Evolutionary conservation across 192 early-diverging fungal genomes (phyloP), one percentile per base, ranked within the genome.

Genomic region (Backusella sp.): DNA sequence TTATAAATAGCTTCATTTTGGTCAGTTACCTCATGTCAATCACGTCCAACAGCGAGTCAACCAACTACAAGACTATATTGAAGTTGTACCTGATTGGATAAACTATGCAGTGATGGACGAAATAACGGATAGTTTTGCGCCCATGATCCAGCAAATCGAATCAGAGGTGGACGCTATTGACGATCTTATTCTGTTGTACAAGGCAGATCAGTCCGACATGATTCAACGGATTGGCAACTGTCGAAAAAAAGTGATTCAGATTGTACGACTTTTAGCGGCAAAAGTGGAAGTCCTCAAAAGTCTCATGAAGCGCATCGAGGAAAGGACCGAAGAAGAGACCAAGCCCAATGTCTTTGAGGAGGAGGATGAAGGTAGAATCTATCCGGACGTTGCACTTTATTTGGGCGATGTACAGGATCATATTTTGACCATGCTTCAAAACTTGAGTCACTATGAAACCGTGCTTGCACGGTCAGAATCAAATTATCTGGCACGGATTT

Each of bases 321-420:
- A 84, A 84, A 70, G 9, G 73, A 79, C 66, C 28, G 30, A 21
- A 59, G 42, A 28, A 2, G 69, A 30, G 28, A 7, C 0, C 3
- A 39, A 62, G 2, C 11, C 3, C 11, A 14, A 62, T 9, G 8
- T 0, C 7, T 8, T n/a, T 3, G 56, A 23, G 2, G 8, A 62
- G 7, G 35, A 39, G n/a, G 23, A n/a, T 5, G 21, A 41, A n/a
- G 68, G 30, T 23, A 62, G 71, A 12, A 78, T 78, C 4, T 36
- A 73, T 15, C 80, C 88, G 12, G 93, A 95, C 59, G 91, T 91
- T n/a, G 59, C 85, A 19, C 76, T 96, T 34, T 96, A 95, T 76
- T 77, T 95, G 26, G 94, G 94, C 19, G 94, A 96, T 75, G 90
- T 96, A 70, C 90, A 92, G 73, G 83, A 93, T 78, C 93, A 94